Conservation (phyloP, 2,329 filamentous ascomycete genomes). For the Cyphellophora attinorum region DNA sequence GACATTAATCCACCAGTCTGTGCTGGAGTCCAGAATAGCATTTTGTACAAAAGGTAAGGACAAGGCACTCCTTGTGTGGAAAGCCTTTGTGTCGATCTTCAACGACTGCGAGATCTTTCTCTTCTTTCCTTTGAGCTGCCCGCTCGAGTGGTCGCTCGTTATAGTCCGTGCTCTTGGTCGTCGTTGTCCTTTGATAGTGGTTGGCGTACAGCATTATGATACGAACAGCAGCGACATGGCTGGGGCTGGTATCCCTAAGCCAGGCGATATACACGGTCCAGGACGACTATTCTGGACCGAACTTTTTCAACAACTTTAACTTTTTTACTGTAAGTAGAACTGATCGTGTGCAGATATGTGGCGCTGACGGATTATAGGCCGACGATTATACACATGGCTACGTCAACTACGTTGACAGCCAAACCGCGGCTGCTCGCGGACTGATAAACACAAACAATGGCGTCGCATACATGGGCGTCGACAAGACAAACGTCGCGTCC, state of each 20-base stretch:
- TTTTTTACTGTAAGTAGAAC: constrained; percentile 37
- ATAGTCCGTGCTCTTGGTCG: too few relatives aligned
- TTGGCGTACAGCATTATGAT: too few relatives aligned
- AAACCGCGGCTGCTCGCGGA: constrained; percentile 44
- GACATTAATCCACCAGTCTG: too few relatives aligned
- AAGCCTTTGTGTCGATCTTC: too few relatives aligned
- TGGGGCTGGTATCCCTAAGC: neutral
- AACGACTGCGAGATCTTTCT: too few relatives aligned
- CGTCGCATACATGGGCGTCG: constrained; percentile 60
- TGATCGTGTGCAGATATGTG: neutral
- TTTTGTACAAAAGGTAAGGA: too few relatives aligned
- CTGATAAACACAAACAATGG: constrained; percentile 50
- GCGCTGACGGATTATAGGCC: constrained; percentile 19
- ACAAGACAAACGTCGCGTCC: constrained; percentile 48
- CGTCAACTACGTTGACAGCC: constrained; percentile 57
- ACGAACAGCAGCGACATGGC: neutral
- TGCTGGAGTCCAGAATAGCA: too few relatives aligned
- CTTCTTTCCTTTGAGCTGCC: too few relatives aligned
- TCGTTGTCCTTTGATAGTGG: too few relatives aligned
- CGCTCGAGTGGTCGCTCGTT: too few relatives aligned
- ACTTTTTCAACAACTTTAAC: constrained; percentile 43
- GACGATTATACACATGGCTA: constrained; percentile 66
- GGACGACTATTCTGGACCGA: constrained; percentile 36
- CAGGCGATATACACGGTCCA: constrained; percentile 31
- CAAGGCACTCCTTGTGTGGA: too few relatives aligned